Conservation (phyloP, 257 asterid species). For the Solanum chaucha region DNA sequence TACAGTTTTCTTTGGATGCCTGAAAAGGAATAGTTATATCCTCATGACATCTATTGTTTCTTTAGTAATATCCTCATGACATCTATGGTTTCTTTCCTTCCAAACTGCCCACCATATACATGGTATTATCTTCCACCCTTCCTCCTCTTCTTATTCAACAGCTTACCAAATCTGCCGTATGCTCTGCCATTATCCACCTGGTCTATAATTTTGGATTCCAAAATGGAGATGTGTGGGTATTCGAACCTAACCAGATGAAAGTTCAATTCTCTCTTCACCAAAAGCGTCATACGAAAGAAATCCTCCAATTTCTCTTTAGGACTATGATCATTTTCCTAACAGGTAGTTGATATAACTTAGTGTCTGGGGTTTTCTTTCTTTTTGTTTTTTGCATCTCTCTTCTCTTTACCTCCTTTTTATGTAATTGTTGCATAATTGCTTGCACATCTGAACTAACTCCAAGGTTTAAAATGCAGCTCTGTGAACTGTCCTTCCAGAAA, state of each 20-base stretch:
- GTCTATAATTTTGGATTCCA: neutral
- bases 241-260: neutral
- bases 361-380: neutral
- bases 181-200: neutral
- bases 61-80: neutral
- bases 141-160: neutral
- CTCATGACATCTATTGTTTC: neutral
- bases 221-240: neutral
- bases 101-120: neutral
- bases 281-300: neutral
- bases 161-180: neutral
- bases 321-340: neutral
- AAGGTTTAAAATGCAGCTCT: conserved; percentile 41
- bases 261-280: neutral
- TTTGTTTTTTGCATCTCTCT: neutral
- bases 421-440: neutral
- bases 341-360: neutral
- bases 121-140: neutral
- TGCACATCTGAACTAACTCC: neutral
- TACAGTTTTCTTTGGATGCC: neutral
- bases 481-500: conserved; percentile 65
- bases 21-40: neutral
- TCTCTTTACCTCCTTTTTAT: neutral
- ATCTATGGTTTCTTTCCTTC: neutral
- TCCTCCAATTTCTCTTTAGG: neutral